phyloP scores from a whole-genome alignment of 2,329 filamentous ascomycete species.

The Pleomassaria siparia region DNA sequence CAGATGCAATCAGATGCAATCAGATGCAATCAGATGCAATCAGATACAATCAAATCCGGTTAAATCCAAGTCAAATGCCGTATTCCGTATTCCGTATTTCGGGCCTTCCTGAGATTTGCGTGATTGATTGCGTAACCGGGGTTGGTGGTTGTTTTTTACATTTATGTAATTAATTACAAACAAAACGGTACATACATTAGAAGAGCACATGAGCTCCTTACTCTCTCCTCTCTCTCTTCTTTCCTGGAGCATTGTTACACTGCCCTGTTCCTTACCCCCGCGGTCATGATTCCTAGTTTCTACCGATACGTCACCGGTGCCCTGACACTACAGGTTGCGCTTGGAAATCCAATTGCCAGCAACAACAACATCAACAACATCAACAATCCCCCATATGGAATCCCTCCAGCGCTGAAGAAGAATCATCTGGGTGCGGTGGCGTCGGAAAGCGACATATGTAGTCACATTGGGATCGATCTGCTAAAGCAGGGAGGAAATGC shows the following conservation, averaged over 20 bases:
- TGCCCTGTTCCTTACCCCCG: slow-evolving; percentile 1
- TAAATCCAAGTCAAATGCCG: too few relatives aligned
- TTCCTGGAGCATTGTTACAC: too few relatives aligned
- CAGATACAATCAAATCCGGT: too few relatives aligned
- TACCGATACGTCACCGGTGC: slow-evolving; percentile 25
- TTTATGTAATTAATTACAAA: too few relatives aligned
- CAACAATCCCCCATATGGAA: slow-evolving; percentile 13
- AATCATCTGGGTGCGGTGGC: slow-evolving; percentile 49
- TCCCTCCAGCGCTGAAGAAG: slow-evolving; percentile 16
- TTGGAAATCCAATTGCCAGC: slow-evolving; percentile 26
- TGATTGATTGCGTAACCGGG: background rate
- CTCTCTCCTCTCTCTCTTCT: background rate
- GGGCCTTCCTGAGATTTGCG: background rate
- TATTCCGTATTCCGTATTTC: background rate
- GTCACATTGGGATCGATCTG: slow-evolving; percentile 50
- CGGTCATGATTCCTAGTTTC: slow-evolving; percentile 24
- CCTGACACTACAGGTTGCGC: slow-evolving; percentile 28
- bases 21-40: too few relatives aligned
- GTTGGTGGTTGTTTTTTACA: too few relatives aligned
- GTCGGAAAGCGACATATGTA: slow-evolving; percentile 49
- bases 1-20: too few relatives aligned
- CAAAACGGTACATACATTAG: background rate
- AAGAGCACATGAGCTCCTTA: slow-evolving; percentile 1
- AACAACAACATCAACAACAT: too few relatives aligned
- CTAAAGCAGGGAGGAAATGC: slow-evolving; percentile 54